phyloP scores from a whole-genome alignment of 2,329 filamentous ascomycete species.

The Neofusicoccum ribis region DNA sequence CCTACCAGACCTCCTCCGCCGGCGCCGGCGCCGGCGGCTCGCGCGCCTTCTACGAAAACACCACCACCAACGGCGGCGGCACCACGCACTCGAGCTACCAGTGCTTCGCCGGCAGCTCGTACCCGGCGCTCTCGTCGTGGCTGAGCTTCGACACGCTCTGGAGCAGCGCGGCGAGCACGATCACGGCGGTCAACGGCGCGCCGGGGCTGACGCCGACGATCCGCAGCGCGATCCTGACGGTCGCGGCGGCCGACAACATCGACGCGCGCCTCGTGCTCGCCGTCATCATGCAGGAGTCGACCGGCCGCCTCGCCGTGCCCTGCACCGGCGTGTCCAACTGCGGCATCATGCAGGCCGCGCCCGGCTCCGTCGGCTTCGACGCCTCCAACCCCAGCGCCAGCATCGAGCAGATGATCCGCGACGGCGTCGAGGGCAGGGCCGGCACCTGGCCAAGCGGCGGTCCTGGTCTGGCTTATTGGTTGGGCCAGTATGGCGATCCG shows the following conservation, averaged over 20 bases:
- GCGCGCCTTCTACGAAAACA: not conserved
- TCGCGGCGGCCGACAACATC: slow-evolving; percentile 21
- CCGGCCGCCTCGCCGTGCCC: slow-evolving; percentile 21
- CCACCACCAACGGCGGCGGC: not conserved
- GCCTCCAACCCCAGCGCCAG: slow-evolving; percentile 11
- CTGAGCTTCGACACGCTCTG: slow-evolving; percentile 6
- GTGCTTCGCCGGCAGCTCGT: not conserved
- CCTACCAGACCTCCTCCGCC: no score
- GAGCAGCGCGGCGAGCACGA: not conserved
- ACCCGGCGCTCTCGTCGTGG: not conserved
- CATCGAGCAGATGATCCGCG: slow-evolving; percentile 25
- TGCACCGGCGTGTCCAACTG: slow-evolving; percentile 23
- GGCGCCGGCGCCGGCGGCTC: no score
- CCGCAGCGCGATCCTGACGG: slow-evolving; percentile 11
- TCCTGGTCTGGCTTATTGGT: slow-evolving; percentile 17
- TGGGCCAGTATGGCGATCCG: slow-evolving; percentile 14
- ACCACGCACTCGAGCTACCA: slow-evolving; percentile 1
- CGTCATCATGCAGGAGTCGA: slow-evolving; percentile 24
- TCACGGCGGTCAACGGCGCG: no score
- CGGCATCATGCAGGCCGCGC: slow-evolving; percentile 24
- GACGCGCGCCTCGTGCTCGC: slow-evolving; percentile 26
- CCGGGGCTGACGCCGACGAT: not conserved
- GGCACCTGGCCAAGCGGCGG: slow-evolving; percentile 17
- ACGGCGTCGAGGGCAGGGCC: slow-evolving; percentile 22
- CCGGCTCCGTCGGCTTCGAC: slow-evolving; percentile 21